These are phyloP conservation scores for Apiotrichum brassicae DNA, from an alignment of 1,284 basidiomycete genomes.

Conservation along the genomic window DNA sequence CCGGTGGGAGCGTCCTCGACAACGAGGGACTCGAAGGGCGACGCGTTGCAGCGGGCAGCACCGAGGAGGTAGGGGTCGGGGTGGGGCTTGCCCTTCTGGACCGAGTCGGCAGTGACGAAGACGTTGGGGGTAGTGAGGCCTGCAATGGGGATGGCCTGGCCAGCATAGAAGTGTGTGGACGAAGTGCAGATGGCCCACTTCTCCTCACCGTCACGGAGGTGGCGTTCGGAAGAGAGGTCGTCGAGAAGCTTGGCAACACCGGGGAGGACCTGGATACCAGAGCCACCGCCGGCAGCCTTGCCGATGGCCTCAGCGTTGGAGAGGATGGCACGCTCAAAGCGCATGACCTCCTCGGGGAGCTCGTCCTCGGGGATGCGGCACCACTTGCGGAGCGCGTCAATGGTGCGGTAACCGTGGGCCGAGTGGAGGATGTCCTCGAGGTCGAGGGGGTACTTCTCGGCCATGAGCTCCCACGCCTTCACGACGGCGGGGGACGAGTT, in stretches of 20 bases:
- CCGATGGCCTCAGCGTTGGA: constrained; percentile 42
- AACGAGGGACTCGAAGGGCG: constrained; percentile 46
- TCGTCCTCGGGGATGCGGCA: constrained; percentile 42
- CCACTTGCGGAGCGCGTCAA: constrained; percentile 46
- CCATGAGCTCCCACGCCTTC: constrained; percentile 45
- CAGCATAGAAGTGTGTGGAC: constrained; percentile 47
- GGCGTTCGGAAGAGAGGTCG: constrained; percentile 34
- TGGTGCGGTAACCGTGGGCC: constrained; percentile 45
- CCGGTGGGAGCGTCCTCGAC: constrained; percentile 51
- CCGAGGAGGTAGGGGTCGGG: constrained; percentile 51
- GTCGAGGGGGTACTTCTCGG: constrained; percentile 41
- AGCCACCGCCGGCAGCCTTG: constrained; percentile 28
- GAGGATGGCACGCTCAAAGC: constrained; percentile 47
- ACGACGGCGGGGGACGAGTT: constrained; percentile 45
- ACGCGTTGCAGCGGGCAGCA: constrained; percentile 42
- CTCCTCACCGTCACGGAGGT: constrained; percentile 37
- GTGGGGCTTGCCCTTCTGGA: constrained; percentile 49
- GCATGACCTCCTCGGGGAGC: constrained; percentile 40
- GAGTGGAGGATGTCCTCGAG: constrained; percentile 43
- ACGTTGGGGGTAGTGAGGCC: constrained; percentile 45
- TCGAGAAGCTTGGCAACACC: constrained; percentile 42
- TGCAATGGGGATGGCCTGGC: constrained; percentile 45
- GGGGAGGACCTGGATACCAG: constrained; percentile 45
- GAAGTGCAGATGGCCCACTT: constrained; percentile 46
- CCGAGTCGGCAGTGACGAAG: constrained; percentile 49